Percentiles rank a stretch among this genome's conserved stretches.
Conservation (phyloP, 2,329 filamentous ascomycete genomes). For the Grosmannia penicillata region DNA sequence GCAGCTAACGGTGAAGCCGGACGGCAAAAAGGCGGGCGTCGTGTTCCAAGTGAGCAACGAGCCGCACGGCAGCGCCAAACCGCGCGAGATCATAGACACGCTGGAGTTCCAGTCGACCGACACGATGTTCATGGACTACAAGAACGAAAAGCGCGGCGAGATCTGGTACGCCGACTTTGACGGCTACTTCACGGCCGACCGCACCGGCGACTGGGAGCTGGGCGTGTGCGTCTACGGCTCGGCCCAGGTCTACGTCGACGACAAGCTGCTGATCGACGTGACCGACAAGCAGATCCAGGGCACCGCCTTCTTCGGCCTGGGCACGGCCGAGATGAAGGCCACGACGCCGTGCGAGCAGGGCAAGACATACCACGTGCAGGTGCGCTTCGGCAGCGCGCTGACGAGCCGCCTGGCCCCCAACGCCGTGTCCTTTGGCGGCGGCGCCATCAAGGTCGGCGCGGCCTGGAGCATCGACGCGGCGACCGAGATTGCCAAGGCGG, state of each 20-base stretch:
- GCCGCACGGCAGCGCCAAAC: background rate
- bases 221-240: slow-evolving; percentile 18
- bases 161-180: slow-evolving; percentile 25
- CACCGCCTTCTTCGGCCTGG: slow-evolving; percentile 17
- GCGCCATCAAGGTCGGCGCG: slow-evolving; percentile 21
- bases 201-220: slow-evolving; percentile 17
- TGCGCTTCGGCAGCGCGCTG: slow-evolving; percentile 10
- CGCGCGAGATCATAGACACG: slow-evolving; percentile 16
- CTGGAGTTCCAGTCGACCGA: slow-evolving; percentile 25
- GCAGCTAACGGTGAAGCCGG: slow-evolving; percentile 3
- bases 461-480: slow-evolving; percentile 5
- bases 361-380: slow-evolving; percentile 16
- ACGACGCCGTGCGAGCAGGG: slow-evolving; percentile 14
- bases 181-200: slow-evolving; percentile 15
- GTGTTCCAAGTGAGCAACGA: slow-evolving; percentile 8
- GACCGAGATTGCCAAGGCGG: slow-evolving; percentile 6
- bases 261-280: slow-evolving; percentile 20
- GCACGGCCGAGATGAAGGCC: slow-evolving; percentile 18
- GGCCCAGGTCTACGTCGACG: slow-evolving; percentile 20
- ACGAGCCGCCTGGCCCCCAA: slow-evolving; percentile 4
- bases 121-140: slow-evolving; percentile 35
- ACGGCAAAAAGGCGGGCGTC: slow-evolving; percentile 6
- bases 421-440: slow-evolving; percentile 28
- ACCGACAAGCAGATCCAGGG: slow-evolving; percentile 17
- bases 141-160: slow-evolving; percentile 19